Percentiles rank a stretch among this genome's conserved stretches.
These are phyloP conservation scores for Plantago rigida DNA, from an alignment of 305 asterid genomes.

Conservation along the genomic window DNA sequence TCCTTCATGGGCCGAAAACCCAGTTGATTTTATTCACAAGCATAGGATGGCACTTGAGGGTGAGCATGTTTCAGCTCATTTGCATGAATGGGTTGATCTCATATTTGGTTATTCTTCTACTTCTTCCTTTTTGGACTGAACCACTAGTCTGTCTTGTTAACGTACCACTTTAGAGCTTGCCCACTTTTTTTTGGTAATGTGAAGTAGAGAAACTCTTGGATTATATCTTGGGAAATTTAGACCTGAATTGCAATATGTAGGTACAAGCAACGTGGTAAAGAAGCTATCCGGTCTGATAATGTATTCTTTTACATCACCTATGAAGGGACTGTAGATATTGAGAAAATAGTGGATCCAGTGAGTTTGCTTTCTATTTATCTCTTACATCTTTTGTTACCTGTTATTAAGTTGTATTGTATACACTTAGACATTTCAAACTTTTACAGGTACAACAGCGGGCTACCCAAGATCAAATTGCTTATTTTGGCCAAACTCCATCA, in stretches of 20 bases:
- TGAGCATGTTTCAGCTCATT: constrained; percentile 84
- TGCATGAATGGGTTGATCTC: constrained; percentile 97
- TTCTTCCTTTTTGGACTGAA: neutral
- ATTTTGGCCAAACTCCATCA: constrained; percentile 98
- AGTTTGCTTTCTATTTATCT: constrained; percentile 31
- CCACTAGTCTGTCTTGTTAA: constrained; percentile 5
- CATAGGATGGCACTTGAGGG: constrained; percentile 98
- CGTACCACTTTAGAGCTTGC: neutral
- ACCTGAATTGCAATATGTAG: constrained; percentile 37
- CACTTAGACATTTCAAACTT: constrained; percentile 24
- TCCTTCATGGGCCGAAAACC: constrained; percentile 93
- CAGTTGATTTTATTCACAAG: constrained; percentile 89
- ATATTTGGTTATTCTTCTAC: constrained; percentile 54
- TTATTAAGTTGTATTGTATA: constrained; percentile 15
- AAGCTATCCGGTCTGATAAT: constrained; percentile 85
- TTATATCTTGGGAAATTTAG: constrained; percentile 22
- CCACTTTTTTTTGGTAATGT: constrained; percentile 9
- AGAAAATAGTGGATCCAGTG: constrained; percentile 85
- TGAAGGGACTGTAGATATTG: constrained; percentile 97
- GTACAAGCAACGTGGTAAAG: constrained; percentile 97
- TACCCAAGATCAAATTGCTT: constrained; percentile 97
- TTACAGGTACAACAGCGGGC: constrained; percentile 84
- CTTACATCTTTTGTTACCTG: too few relatives aligned
- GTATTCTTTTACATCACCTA: constrained; percentile 94
- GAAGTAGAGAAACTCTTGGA: constrained; percentile 8